These are phyloP conservation scores for Metarhizium anisopliae DNA, from an alignment of 2,329 filamentous ascomycete species.

Conservation along the genomic window DNA sequence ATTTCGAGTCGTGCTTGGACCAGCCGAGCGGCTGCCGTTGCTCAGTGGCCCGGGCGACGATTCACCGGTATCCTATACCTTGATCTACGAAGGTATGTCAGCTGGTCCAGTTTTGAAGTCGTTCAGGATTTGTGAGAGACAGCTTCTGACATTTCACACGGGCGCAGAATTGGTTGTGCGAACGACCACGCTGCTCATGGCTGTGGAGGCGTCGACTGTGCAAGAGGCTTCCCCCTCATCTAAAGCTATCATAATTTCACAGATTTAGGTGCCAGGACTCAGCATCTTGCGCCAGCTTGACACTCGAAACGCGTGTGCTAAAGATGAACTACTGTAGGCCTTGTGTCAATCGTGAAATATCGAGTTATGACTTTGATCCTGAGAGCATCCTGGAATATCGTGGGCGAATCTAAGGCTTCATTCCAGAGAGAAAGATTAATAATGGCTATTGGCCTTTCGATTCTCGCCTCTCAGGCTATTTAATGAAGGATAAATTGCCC, in stretches of 20 bases:
- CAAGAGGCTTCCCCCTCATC: constrained; percentile 51
- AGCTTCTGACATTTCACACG: constrained; percentile 7
- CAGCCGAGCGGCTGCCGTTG: constrained; percentile 38
- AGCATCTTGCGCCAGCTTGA: too few species aligned
- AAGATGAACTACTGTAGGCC: too few species aligned
- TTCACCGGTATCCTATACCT: constrained; percentile 56
- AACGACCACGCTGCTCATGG: constrained; percentile 53
- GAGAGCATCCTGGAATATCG: too few species aligned
- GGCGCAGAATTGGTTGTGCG: constrained; percentile 57
- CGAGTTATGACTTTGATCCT: too few species aligned
- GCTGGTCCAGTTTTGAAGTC: not conserved
- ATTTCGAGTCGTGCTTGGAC: constrained; percentile 43
- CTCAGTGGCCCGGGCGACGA: constrained; percentile 53
- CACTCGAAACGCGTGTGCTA: too few species aligned
- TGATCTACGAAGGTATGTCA: constrained; percentile 61
- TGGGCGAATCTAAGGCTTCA: too few species aligned
- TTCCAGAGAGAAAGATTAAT: too few species aligned
- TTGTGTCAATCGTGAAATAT: too few species aligned
- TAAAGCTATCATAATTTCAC: constrained; percentile 58
- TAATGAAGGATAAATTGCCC: too few species aligned
- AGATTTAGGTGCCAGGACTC: not conserved
- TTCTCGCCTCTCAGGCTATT: too few species aligned
- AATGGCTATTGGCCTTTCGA: too few species aligned
- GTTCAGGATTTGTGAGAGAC: not conserved
- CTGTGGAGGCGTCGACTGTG: constrained; percentile 54